Evolutionary conservation across 805 yeast species (phyloP).

Genomic region (Metschnikowia amazonensis): DNA sequence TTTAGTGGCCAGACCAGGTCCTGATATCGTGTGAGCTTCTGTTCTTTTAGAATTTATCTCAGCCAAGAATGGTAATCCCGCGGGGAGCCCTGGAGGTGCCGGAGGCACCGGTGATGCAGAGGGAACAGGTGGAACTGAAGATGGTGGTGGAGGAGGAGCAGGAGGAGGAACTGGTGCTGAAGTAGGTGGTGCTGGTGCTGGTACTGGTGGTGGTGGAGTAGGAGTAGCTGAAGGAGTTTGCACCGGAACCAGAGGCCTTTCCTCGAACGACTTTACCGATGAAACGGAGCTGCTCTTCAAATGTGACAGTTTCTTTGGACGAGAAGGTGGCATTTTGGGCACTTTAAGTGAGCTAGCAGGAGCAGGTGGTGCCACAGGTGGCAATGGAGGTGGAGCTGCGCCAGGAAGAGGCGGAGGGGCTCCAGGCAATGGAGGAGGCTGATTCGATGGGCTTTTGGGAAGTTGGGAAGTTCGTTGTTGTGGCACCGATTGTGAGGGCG

Average conservation of each 20-base stretch:
- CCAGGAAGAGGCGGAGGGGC: slow-evolving; percentile 21
- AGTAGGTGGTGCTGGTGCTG: background rate
- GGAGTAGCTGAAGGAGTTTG: background rate
- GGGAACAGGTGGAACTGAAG: slow-evolving; percentile 14
- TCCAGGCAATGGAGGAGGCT: slow-evolving; percentile 15
- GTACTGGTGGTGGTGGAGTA: background rate
- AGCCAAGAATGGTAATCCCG: slow-evolving; percentile 17
- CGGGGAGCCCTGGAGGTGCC: slow-evolving; percentile 8
- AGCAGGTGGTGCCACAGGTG: slow-evolving; percentile 16
- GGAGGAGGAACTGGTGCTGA: slow-evolving; percentile 2
- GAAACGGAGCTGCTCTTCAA: slow-evolving; percentile 23
- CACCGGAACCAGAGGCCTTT: background rate
- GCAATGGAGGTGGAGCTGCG: slow-evolving; percentile 21
- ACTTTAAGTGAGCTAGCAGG: slow-evolving; percentile 8
- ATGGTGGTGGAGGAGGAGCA: slow-evolving; percentile 19
- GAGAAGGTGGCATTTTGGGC: slow-evolving; percentile 38
- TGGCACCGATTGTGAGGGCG: slow-evolving; percentile 9
- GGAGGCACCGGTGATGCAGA: slow-evolving; percentile 5
- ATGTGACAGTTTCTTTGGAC: slow-evolving; percentile 40
- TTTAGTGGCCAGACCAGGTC: background rate
- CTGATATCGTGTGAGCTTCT: slow-evolving; percentile 7
- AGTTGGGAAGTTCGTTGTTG: slow-evolving; percentile 15
- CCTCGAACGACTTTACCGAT: slow-evolving; percentile 19
- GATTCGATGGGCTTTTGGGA: slow-evolving; percentile 7
- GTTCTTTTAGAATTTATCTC: slow-evolving; percentile 16